phyloP scores from a whole-genome alignment of 2,329 filamentous ascomycete genomes.

The Myrmaecium sp. region DNA sequence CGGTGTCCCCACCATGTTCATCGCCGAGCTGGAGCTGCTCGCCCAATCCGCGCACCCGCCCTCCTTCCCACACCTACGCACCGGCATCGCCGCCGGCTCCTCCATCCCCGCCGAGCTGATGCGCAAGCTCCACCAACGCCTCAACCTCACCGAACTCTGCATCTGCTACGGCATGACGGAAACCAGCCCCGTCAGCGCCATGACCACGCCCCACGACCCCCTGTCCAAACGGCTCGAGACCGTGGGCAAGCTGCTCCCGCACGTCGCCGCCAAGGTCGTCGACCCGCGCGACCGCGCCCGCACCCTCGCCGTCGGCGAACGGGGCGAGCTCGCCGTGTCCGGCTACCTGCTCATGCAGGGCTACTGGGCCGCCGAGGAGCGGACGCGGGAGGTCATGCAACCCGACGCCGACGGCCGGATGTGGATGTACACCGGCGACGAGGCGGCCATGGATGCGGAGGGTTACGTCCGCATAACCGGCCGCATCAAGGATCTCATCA shows the following conservation, averaged over 20 bases:
- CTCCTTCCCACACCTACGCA: constrained; percentile 48
- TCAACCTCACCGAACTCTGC: constrained; percentile 69
- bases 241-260: constrained; percentile 69
- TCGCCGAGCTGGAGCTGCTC: constrained; percentile 69
- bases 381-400: constrained; percentile 53
- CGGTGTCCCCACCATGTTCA: constrained; percentile 89
- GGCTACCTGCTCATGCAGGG: constrained; percentile 86
- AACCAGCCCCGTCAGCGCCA: constrained; percentile 55
- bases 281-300: constrained; percentile 41
- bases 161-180: constrained; percentile 98
- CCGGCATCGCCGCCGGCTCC: constrained; percentile 82
- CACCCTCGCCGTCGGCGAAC: constrained; percentile 45
- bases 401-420: constrained; percentile 37
- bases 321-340: constrained; percentile 65
- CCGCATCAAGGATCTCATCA: constrained; percentile 88
- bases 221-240: constrained; percentile 54
- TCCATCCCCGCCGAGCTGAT: constrained; percentile 74
- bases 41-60: constrained; percentile 27
- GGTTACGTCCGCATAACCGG: constrained; percentile 84
- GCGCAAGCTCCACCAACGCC: constrained; percentile 50
- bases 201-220: constrained; percentile 67
- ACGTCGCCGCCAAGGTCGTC: constrained; percentile 66
- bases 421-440: constrained; percentile 91
- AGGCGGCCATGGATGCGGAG: constrained; percentile 65
- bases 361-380: constrained; percentile 62